phyloP scores from a whole-genome alignment of 495 filamentous ascomycete species.

The Tuber aestivum region DNA sequence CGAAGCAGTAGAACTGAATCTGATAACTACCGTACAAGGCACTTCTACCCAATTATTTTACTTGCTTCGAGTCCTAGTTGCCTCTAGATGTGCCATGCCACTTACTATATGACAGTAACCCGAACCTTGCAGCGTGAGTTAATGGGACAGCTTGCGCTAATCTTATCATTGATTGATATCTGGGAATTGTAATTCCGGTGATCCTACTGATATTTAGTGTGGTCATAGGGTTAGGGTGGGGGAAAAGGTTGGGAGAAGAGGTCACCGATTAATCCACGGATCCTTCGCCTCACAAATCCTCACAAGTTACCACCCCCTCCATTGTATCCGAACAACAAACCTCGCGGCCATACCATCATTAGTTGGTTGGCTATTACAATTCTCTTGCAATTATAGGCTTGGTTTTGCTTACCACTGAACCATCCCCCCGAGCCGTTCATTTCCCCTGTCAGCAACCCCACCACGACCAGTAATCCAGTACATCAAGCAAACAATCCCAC shows the following conservation, averaged over 20 bases:
- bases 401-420: background rate
- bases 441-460: background rate
- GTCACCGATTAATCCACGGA: background rate
- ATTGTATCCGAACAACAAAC: background rate
- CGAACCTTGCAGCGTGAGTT: background rate
- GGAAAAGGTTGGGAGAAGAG: background rate
- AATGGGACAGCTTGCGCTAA: background rate
- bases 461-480: background rate
- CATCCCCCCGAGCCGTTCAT: background rate
- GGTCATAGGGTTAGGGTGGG: background rate
- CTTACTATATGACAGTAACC: background rate
- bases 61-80: background rate
- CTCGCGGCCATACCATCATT: background rate
- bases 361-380: background rate
- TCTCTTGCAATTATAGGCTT: background rate
- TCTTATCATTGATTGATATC: background rate
- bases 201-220: background rate
- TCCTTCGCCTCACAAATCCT: background rate
- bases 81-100: background rate
- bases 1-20: background rate
- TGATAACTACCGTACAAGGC: background rate
- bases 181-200: background rate
- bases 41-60: background rate
- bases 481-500: conserved; percentile 17
- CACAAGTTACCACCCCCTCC: background rate